Evolutionary conservation across 768 basidiomycete genomes (phyloP).

Genomic region (Kwoniella dejecticola): DNA sequence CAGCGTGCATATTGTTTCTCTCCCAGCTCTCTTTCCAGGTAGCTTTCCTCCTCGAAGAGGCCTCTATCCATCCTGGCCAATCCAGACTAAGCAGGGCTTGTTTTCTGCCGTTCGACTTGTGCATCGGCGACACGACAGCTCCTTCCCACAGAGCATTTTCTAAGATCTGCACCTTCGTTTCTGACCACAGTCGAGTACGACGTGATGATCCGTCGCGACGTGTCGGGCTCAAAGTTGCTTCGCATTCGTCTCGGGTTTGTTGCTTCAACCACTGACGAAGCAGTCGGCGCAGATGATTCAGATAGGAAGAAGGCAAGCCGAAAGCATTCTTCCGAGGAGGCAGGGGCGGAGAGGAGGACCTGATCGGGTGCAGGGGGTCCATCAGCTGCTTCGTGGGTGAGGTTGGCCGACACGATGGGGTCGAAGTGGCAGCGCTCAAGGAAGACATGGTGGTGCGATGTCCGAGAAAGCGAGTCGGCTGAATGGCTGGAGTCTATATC

Average conservation of each 20-base stretch:
- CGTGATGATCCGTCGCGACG: neutral
- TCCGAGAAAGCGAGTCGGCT: no score
- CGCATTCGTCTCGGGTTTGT: constrained; percentile 18
- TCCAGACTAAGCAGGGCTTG: constrained; percentile 32
- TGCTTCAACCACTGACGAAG: constrained; percentile 45
- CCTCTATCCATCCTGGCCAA: constrained; percentile 28
- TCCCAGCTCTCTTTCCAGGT: constrained; percentile 21
- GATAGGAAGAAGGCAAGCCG: constrained; percentile 42
- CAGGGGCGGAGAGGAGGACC: constrained; percentile 32
- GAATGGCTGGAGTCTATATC: no score
- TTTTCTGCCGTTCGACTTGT: neutral
- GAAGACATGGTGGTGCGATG: neutral
- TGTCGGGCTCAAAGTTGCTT: constrained; percentile 27
- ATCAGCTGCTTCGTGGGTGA: constrained; percentile 1
- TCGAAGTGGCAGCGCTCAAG: neutral
- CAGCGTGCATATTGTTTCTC: neutral
- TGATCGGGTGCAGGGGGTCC: constrained; percentile 3
- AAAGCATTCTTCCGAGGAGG: constrained; percentile 38
- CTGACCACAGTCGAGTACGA: constrained; percentile 29
- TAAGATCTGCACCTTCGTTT: constrained; percentile 15
- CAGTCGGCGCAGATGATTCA: constrained; percentile 33
- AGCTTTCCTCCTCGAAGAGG: constrained; percentile 18
- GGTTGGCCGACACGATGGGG: neutral
- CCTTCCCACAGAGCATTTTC: constrained; percentile 40
- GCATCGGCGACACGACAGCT: constrained; percentile 2